phyloP scores from a whole-genome alignment of 2,329 filamentous ascomycete genomes.

The Verticillium isaacii region DNA sequence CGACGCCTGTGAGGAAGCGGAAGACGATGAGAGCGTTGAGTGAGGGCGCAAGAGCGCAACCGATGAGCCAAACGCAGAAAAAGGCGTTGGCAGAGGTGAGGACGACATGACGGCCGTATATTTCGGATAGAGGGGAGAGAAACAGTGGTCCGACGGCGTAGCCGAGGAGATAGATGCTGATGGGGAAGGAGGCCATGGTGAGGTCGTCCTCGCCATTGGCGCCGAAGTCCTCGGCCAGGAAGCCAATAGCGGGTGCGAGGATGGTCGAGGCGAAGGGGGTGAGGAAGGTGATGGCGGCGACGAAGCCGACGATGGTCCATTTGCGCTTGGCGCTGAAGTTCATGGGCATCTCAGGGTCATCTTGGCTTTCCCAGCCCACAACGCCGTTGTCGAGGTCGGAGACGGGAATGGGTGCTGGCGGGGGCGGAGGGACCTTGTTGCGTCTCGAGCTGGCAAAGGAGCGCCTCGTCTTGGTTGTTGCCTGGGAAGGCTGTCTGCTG shows the following conservation, averaged over 20 bases:
- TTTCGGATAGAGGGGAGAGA: constrained; percentile 55
- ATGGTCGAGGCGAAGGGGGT: constrained; percentile 63
- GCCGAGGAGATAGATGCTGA: constrained; percentile 58
- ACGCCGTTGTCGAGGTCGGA: constrained; percentile 47
- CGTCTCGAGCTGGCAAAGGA: constrained; percentile 17
- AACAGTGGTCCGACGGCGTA: constrained; percentile 55
- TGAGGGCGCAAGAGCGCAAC: constrained; percentile 54
- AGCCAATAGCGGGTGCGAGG: constrained; percentile 41
- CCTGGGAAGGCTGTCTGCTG: constrained; percentile 16
- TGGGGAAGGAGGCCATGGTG: constrained; percentile 46
- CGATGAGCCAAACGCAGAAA: constrained; percentile 60
- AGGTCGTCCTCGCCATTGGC: constrained; percentile 30
- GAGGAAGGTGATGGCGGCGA: constrained; percentile 59
- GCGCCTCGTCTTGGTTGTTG: neutral
- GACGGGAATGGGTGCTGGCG: constrained; percentile 33
- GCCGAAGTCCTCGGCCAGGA: constrained; percentile 40
- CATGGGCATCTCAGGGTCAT: constrained; percentile 53
- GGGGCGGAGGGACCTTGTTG: constrained; percentile 23
- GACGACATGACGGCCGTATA: constrained; percentile 57
- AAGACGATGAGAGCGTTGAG: constrained; percentile 54
- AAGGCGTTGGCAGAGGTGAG: constrained; percentile 52
- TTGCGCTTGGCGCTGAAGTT: constrained; percentile 53
- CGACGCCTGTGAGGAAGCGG: constrained; percentile 54
- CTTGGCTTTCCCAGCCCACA: constrained; percentile 55
- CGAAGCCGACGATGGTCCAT: constrained; percentile 51